Base-by-base conservation (phyloP, 441 rosid genomes). In the Euphorbia schlechtendalii region DNA sequence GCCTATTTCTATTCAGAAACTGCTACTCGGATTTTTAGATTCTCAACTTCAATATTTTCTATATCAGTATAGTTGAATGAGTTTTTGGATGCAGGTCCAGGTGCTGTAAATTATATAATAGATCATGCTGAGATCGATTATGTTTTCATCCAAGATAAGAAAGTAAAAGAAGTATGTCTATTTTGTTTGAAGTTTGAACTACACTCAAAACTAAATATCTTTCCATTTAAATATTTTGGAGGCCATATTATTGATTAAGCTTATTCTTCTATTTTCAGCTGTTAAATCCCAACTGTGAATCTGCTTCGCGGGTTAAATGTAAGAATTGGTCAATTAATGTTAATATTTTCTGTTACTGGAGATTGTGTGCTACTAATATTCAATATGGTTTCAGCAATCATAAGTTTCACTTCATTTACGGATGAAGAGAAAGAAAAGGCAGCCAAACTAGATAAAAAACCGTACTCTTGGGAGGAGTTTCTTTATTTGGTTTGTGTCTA, bases 61-160 rank as follows among this genome's bases (percentile, higher is more conserved):
- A 34, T 21, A 28, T 6, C 30, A 30, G 18, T 8, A 46, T 36
- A 64, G 38, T 30, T 18, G 32, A 62, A 18, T 60, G 40, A 38
- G 59, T 71, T 66, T 46, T 64, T 81, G 36, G n/a, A 18, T 74
- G 77, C 84, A 93, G 99, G 97, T 36, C 62, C 96, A 0, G 84
- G 86, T 62, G 96, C 97, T 58, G 90, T 94, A 56, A 82, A 90
- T 63, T 94, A 72, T 72, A 90, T 94, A 1, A 68, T 94, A 67
- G 84, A 89, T 52, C 96, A 94, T 28, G 99, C 97, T 0, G 97
- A 89, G 78, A 61, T 94, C 61, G 92, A 86, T 67, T 77, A 76
- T 69, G 89, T 86, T 61, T 94, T 94, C 55, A 78, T 90, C 63
- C 97, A 94, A 70, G 88, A 94, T 55, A 90, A 80, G 69, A 90